Evolutionary conservation across 805 yeast species (phyloP), one percentile per base, ranked within the genome.

Genomic region (Saccharomycodes ludwigii): DNA sequence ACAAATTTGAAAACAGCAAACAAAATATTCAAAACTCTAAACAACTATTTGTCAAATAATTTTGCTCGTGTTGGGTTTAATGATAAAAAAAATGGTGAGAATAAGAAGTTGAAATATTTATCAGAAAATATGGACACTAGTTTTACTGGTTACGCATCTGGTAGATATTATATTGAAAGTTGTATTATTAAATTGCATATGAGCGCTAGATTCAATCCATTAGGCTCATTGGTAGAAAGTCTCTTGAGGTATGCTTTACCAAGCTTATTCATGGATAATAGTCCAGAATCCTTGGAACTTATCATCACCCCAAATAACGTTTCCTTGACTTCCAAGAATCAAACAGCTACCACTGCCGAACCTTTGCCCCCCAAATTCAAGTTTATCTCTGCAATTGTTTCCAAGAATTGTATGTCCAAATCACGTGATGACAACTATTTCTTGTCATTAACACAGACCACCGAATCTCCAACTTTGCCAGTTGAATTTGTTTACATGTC

Each of bases 401-500:
- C 88, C 52, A 91, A 91, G 60, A 66, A 73, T 26, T 70, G 71
- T 40, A 83, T 91, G 95, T 73, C 75, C 52, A 67, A 69, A 31
- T 63, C 67, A 39, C 80, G 97, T 58, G 74, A 66, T 30, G 71
- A 71, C 35, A 76, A 80, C 59, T 91, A 84, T 60, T 88, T 63
- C 58, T 63, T 88, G 48, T 79, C 94, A 2, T 66, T 86, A 48
- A 82, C 97, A 41, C 81, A 73, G 44, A 82, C 95, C 25, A 46
- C 77, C 25, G 94, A 84, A 51, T 73, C 79, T 17, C 52, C 66
- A 18, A 66, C 69, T 42, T 63, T 88, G 44, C 94, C 95, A 21
- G 45, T 59, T 27, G 73, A 79, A 40, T 81, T 68, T 49, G 94
- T 83, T 18, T 83, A 72, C 59, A 86, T 91, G 97, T 65, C 80